Evolutionary conservation across 2,329 filamentous ascomycete species (phyloP).

Genomic region (Ophiosphaerella narmari): DNA sequence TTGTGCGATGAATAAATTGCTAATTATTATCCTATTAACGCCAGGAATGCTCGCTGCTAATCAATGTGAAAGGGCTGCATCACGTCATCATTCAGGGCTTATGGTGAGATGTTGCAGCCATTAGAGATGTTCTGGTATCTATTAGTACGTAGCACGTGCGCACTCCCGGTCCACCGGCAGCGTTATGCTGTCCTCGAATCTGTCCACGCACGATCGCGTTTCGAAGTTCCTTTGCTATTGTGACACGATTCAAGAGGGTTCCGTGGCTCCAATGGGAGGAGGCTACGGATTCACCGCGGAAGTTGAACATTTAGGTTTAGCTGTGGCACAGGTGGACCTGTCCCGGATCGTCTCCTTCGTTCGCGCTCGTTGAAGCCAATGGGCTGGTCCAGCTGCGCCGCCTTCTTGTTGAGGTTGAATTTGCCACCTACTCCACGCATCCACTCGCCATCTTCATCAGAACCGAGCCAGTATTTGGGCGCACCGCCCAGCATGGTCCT

Average conservation of each 20-base stretch:
- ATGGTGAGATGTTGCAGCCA: too few species aligned
- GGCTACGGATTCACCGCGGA: slow-evolving; percentile 17
- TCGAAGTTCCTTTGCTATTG: background rate
- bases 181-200: too few species aligned
- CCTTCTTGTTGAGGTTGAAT: slow-evolving; percentile 54
- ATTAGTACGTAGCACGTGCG: background rate
- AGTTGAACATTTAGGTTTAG: slow-evolving; percentile 28
- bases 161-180: background rate
- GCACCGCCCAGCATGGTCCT: slow-evolving; percentile 76
- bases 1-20: background rate
- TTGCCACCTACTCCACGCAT: slow-evolving; percentile 65
- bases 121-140: background rate
- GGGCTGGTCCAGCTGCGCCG: slow-evolving; percentile 45
- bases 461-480: slow-evolving; percentile 80
- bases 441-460: slow-evolving; percentile 69
- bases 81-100: too few species aligned
- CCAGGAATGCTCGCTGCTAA: slow-evolving; percentile 4
- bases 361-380: slow-evolving; percentile 61
- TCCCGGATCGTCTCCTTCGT: slow-evolving; percentile 64
- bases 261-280: background rate
- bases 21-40: slow-evolving; percentile 1
- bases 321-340: slow-evolving; percentile 56
- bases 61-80: background rate
- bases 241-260: background rate
- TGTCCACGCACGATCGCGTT: background rate